These are phyloP conservation scores for Arthrobotrys sinensis DNA, from an alignment of 2,329 filamentous ascomycete species.

Conservation along the genomic window DNA sequence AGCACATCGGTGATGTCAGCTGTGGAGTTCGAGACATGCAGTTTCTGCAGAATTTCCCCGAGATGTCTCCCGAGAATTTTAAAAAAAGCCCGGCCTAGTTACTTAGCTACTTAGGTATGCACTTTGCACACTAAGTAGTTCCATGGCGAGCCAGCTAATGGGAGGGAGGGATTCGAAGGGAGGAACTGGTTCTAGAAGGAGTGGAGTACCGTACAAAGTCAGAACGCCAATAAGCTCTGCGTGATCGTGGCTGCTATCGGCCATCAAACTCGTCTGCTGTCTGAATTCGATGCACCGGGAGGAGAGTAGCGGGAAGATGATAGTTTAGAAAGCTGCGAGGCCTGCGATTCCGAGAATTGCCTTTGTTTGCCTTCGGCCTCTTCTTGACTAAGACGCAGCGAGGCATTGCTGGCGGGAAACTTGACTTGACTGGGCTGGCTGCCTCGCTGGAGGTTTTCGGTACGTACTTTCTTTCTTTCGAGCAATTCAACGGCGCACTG, in stretches of 20 bases:
- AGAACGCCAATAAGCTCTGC: conserved; percentile 33
- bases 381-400: conserved; percentile 25
- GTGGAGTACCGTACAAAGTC: conserved; percentile 28
- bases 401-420: conserved; percentile 16
- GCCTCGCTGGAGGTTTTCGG: neutral
- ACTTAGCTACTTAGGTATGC: conserved; percentile 3
- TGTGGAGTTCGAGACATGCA: conserved; percentile 33
- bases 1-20: conserved; percentile 46
- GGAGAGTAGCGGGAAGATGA: neutral
- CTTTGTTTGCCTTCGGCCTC: conserved; percentile 23
- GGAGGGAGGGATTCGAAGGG: conserved; percentile 2
- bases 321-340: neutral
- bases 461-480: conserved; percentile 11
- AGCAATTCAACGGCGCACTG: conserved; percentile 13
- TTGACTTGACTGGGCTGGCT: conserved; percentile 5
- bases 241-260: conserved; percentile 21
- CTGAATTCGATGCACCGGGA: conserved; percentile 8
- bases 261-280: conserved; percentile 22
- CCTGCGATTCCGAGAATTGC: conserved; percentile 4
- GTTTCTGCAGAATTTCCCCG: conserved; percentile 14
- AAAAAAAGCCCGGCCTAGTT: neutral
- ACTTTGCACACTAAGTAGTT: no score
- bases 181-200: conserved; percentile 13
- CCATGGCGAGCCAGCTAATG: neutral
- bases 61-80: conserved; percentile 27